Evolutionary conservation across 208 protist species (phyloP).

Genomic region (Crithidia acanthocephali): DNA sequence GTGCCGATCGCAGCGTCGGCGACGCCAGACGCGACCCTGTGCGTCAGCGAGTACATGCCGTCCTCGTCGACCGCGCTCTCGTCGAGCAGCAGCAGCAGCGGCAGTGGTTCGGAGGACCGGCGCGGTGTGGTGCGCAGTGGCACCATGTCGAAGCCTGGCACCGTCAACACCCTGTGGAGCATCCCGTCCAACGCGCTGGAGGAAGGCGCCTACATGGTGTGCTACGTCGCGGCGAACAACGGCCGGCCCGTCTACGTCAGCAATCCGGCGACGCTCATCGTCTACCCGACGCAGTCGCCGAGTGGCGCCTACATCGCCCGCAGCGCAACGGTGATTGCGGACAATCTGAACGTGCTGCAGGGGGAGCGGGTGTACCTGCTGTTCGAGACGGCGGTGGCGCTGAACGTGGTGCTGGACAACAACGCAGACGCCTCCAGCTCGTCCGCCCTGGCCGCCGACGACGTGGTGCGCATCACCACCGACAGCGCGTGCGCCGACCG

Average conservation of each 20-base stretch:
- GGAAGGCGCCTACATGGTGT: constrained; percentile 72
- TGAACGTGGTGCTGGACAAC: constrained; percentile 64
- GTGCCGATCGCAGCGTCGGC: constrained; percentile 31
- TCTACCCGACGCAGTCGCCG: constrained; percentile 75
- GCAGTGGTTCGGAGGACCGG: background rate
- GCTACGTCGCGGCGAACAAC: constrained; percentile 69
- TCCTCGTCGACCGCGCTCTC: background rate
- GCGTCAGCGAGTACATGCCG: background rate
- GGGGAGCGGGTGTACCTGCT: constrained; percentile 86
- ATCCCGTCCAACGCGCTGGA: constrained; percentile 46
- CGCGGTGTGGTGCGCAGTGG: constrained; percentile 9
- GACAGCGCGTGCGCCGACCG: constrained; percentile 37
- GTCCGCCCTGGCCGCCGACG: constrained; percentile 17
- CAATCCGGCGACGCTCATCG: constrained; percentile 50
- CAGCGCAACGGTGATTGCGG: constrained; percentile 13
- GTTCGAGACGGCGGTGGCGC: constrained; percentile 70
- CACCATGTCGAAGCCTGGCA: constrained; percentile 35
- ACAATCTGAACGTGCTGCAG: constrained; percentile 46
- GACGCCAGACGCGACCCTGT: constrained; percentile 14
- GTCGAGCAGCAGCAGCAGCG: constrained; percentile 5
- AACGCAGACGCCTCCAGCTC: constrained; percentile 26
- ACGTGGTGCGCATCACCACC: constrained; percentile 67
- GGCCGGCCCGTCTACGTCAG: constrained; percentile 63
- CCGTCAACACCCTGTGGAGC: constrained; percentile 65
- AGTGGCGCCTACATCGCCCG: constrained; percentile 66